Evolutionary conservation across 1,284 basidiomycete species (phyloP), one percentile per base, ranked within the genome.

Genomic region (Puccinia polysora): DNA sequence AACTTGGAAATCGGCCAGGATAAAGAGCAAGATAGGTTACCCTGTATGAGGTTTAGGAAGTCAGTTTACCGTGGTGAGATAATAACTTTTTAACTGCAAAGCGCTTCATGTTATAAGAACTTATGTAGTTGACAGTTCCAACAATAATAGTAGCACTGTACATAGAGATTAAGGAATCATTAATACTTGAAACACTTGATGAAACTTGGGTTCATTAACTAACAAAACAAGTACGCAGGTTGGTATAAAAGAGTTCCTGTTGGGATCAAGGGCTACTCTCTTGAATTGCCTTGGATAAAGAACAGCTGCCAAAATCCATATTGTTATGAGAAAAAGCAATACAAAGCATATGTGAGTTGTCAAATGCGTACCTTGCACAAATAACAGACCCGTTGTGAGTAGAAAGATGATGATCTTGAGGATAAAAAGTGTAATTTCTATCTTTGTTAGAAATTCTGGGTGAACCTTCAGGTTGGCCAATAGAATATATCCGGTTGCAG

Each of bases 71-170:
- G n/a, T n/a, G n/a, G n/a, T n/a, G n/a, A n/a, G n/a, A n/a, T n/a
- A n/a, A n/a, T n/a, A n/a, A n/a, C n/a, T n/a, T n/a, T n/a, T n/a
- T n/a, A n/a, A n/a, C n/a, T n/a, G n/a, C n/a, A n/a, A n/a, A n/a
- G n/a, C n/a, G n/a, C n/a, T n/a, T n/a, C n/a, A n/a, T n/a, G n/a
- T n/a, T 36, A 7, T 36, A 12, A 20, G 34, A 25, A 32, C 63
- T 50, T 52, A 65, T 52, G 43, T 56, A 67, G 28, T 53, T 55
- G 34, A 67, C 38, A 45, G 52, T 52, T 56, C 64, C 64, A 30
- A 67, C 38, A 34, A 67, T 67, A n/a, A 67, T 43, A 3, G 64
- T 67, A 18, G 64, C 64, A 55, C 64, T 67, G 23, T 38, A n/a
- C n/a, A n/a, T n/a, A n/a, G n/a, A n/a, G n/a, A 34, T 23, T 8